phyloP scores from a whole-genome alignment of 345 rosid species.

The Xanthoceras sorbifolium region DNA sequence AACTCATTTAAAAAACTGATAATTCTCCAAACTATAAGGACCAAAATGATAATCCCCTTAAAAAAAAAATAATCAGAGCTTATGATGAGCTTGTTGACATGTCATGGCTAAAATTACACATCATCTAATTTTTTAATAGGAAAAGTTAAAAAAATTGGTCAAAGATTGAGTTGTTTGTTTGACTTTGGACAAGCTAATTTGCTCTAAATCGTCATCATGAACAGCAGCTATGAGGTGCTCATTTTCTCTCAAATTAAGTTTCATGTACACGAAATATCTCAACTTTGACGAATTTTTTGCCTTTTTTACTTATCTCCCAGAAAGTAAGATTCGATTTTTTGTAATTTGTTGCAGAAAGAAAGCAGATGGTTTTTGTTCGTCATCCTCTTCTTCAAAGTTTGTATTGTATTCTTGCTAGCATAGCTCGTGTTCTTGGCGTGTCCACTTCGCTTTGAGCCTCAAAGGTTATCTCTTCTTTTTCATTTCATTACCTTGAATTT shows the following conservation, averaged over 20 bases:
- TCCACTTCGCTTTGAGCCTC: slow-evolving; percentile 56
- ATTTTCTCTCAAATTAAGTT: not conserved
- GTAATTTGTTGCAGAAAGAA: slow-evolving; percentile 6
- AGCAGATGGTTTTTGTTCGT: not conserved
- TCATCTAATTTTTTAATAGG: too few species aligned
- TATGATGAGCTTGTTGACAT: too few species aligned
- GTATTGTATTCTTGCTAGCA: slow-evolving; percentile 52
- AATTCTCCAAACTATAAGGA: too few species aligned
- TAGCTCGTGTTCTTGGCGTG: slow-evolving; percentile 75
- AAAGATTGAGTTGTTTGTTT: not conserved
- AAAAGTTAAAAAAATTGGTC: too few species aligned
- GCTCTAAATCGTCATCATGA: not conserved
- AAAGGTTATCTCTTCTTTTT: slow-evolving; percentile 33
- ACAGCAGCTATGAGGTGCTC: not conserved
- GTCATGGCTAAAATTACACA: too few species aligned
- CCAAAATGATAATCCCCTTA: too few species aligned
- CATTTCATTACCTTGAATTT: not conserved
- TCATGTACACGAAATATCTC: too few species aligned
- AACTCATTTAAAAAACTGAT: too few species aligned
- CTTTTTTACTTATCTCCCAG: not conserved
- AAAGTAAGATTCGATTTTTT: not conserved
- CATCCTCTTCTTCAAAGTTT: slow-evolving; percentile 30
- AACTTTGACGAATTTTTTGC: not conserved
- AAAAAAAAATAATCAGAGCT: too few species aligned
- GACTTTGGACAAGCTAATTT: not conserved